Conservation (phyloP, 2,329 filamentous ascomycete species). For the Cladosporium sp. region DNA sequence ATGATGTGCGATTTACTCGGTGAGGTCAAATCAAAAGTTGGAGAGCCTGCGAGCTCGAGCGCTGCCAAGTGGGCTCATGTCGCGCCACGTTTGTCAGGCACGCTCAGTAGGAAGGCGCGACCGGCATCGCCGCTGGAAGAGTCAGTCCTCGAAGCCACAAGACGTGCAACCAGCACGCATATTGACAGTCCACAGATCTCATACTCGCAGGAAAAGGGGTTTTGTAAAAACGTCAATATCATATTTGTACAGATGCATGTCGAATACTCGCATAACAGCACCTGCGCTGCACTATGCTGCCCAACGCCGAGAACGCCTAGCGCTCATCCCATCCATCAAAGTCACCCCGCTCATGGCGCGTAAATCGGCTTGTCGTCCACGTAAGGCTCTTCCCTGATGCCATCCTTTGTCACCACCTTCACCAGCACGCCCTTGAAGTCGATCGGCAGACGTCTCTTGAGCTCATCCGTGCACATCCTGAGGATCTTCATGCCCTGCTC, state of each 20-base stretch:
- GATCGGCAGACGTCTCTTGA: slow-evolving; percentile 94
- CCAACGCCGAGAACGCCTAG: slow-evolving; percentile 17
- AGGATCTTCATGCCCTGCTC: slow-evolving; percentile 90
- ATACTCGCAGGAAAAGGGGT: not conserved
- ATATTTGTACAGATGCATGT: slow-evolving; percentile 18
- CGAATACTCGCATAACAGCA: slow-evolving; percentile 12
- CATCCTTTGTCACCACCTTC: slow-evolving; percentile 94
- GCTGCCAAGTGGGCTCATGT: not conserved
- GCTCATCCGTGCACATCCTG: slow-evolving; percentile 91
- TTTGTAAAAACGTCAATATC: slow-evolving; percentile 13
- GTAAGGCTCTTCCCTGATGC: slow-evolving; percentile 80
- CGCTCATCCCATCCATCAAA: slow-evolving; percentile 12
- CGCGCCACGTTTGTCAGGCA: not conserved
- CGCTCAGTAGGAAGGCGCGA: not conserved
- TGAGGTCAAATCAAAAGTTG: not conserved
- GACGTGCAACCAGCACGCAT: not conserved
- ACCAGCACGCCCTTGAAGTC: slow-evolving; percentile 94
- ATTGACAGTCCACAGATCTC: not conserved
- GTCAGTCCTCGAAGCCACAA: not conserved
- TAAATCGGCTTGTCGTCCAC: slow-evolving; percentile 58
- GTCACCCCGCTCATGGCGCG: slow-evolving; percentile 27
- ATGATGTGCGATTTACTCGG: not conserved
- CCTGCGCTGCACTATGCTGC: slow-evolving; percentile 13
- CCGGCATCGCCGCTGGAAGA: not conserved
- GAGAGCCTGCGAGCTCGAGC: not conserved